Base-by-base conservation (phyloP, 2,329 filamentous ascomycete genomes). In the Elsinoe ampelina region DNA sequence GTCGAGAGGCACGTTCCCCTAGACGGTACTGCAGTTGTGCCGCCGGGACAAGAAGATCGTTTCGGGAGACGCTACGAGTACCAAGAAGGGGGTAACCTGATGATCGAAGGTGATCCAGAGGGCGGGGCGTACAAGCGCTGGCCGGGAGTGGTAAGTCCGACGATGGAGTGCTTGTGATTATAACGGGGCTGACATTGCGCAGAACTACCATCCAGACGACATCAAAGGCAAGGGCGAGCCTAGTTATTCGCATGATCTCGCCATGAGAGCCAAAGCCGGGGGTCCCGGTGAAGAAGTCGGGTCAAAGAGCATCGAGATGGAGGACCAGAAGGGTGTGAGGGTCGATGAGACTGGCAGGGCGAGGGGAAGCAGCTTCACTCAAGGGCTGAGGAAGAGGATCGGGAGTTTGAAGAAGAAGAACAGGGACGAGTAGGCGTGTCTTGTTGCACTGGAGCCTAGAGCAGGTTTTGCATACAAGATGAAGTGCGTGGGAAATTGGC, bases 141-240 rank as follows among this genome's bases (percentile, higher is more conserved):
- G 75, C 80, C 84, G 3, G 83, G 82, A 51, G 68, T 87, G 62
- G 89, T 93, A 77, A 71, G 85, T 58, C 2, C 15, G 11, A 41
- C 13, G 19, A 35, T 30, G 20, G 20, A 2, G 19, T 10, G 43
- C 3, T 6, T 26, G 26, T 3, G 7, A 50, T 11, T 8, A 17
- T 32, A 35, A 26, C 43, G 26, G 62, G 7, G 20, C 54, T 56
- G 52, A 43, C 19, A 5, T 13, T 10, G 8, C 35, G 5, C 55
- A 74, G 71, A 64, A 80, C 63, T 93, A 95, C 69, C 80, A 82
- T 57, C 84, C 85, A 5, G 81, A 86, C 43, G 89, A 95, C 65
- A 77, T 88, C 61, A 91, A 92, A 70, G 89, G 88, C 65, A 89
- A 93, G 71, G 86, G 86, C 43, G 87, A 92, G 67, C 86, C 87